Conservation (phyloP, 2,329 filamentous ascomycete genomes). For the Claviceps citrina region DNA sequence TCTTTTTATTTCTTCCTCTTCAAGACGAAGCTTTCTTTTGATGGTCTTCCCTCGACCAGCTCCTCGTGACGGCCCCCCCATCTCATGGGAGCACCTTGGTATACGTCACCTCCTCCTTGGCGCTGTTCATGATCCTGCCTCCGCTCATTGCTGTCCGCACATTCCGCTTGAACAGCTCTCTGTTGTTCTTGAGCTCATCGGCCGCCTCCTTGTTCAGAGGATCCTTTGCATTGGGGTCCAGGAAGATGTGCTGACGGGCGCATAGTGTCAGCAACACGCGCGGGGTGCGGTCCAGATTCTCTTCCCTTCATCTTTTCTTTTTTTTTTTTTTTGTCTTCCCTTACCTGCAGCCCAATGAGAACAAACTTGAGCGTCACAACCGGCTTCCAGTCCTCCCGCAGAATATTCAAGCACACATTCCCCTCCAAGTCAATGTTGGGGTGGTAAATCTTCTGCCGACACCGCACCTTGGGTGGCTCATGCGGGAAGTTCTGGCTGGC, state of each 20-base stretch:
- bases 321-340: not conserved
- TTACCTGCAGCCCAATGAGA: conserved; percentile 78
- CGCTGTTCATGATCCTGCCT: conserved; percentile 38
- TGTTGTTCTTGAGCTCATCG: conserved; percentile 72
- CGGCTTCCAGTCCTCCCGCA: conserved; percentile 97
- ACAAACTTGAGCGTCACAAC: conserved; percentile 94
- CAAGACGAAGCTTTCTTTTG: too few species aligned
- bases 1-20: not conserved
- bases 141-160: conserved; percentile 74
- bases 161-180: conserved; percentile 83
- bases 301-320: not conserved
- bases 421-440: conserved; percentile 96
- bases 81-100: conserved; percentile 59
- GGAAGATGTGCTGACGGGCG: conserved; percentile 65
- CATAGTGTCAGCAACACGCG: conserved; percentile 9
- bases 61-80: not conserved
- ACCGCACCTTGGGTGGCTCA: conserved; percentile 93
- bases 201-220: conserved; percentile 98
- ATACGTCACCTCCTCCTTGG: conserved; percentile 47
- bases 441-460: conserved; percentile 96
- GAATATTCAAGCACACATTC: conserved; percentile 94
- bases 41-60: not conserved
- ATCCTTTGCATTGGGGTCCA: conserved; percentile 92
- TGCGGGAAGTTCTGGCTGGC: conserved; percentile 95
- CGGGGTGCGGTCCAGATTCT: not conserved